Evolutionary conservation across 371 early-diverging fungal genomes (phyloP), one percentile per base, ranked within the genome.

Genomic region (Fennellomyces sp.): DNA sequence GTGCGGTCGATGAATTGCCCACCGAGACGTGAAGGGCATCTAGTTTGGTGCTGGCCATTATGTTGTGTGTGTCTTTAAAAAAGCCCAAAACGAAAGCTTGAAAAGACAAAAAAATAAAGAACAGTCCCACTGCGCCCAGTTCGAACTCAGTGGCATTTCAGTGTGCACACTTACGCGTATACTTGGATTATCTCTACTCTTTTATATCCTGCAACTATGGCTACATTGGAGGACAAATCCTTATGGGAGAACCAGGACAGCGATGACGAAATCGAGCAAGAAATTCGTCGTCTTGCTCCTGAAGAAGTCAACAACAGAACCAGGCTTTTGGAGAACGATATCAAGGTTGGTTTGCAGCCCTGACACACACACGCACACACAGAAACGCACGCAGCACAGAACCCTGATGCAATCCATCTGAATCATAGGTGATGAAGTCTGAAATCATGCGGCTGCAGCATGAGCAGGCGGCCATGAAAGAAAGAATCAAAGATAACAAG

Each of bases 401-500:
- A 38, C 55, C 19, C 49, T 5, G 11, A 13, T 8, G 11, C 39
- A 45, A 47, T n/a, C 33, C 42, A 57, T 36, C 29, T 31, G 2
- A 28, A 12, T 13, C 3, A 6, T 48, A 93, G 92, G 87, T 95
- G 39, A 92, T 97, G 89, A 94, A 92, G 67, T 91, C 90, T 55
- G 99, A 98, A 78, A 84, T 88, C 62, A 76, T 81, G 58, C 88
- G 98, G 13, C 77, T 98, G 53, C 76, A 84, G 50, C 96, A 97
- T 72, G 99, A 98, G 73, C 94, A 96, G 68, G 75, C 76, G 29
- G 82, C 87, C 27, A 92, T 92, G 93, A 90, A 90, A 62, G 97
- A 93, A 63, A 88, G 91, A 70, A 98, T 99, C 72, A 96, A 95
- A 75, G 99, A 99, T 56, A 99, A 99, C 83, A 89, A 94, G 77